Evolutionary conservation across 768 basidiomycete species (phyloP).

Genomic region (Lactifluus echinatus): DNA sequence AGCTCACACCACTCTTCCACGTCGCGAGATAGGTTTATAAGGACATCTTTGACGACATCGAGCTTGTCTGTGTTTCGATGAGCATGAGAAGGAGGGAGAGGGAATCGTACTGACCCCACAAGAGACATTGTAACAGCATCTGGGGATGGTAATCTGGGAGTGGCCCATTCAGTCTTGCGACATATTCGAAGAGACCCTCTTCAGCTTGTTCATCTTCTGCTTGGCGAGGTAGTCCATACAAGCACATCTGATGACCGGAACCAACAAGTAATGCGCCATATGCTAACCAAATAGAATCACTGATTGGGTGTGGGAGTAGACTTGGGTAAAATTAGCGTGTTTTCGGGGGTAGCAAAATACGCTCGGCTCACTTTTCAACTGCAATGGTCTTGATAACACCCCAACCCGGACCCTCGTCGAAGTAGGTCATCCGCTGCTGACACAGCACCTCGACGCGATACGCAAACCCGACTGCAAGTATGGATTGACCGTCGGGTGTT

Average conservation of each 20-base stretch:
- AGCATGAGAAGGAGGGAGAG: neutral
- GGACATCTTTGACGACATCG: conserved; percentile 75
- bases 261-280: conserved; percentile 76
- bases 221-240: conserved; percentile 50
- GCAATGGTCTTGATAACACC: conserved; percentile 61
- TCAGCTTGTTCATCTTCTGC: conserved; percentile 21
- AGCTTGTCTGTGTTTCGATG: conserved; percentile 52
- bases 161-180: conserved; percentile 78
- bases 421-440: conserved; percentile 88
- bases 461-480: conserved; percentile 81
- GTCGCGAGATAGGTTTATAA: conserved; percentile 52
- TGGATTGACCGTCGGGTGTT: conserved; percentile 82
- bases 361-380: conserved; percentile 48
- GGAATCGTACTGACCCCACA: conserved; percentile 62
- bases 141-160: conserved; percentile 90
- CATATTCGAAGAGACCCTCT: conserved; percentile 69
- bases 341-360: neutral
- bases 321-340: neutral
- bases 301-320: conserved; percentile 66
- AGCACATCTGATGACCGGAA: conserved; percentile 73
- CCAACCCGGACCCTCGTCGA: conserved; percentile 77
- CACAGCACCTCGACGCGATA: conserved; percentile 80
- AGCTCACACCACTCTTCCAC: conserved; percentile 29
- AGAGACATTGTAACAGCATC: conserved; percentile 81
- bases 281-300: conserved; percentile 86